Conservation (phyloP, 2,329 filamentous ascomycete genomes). For the Penicillium hordei region DNA sequence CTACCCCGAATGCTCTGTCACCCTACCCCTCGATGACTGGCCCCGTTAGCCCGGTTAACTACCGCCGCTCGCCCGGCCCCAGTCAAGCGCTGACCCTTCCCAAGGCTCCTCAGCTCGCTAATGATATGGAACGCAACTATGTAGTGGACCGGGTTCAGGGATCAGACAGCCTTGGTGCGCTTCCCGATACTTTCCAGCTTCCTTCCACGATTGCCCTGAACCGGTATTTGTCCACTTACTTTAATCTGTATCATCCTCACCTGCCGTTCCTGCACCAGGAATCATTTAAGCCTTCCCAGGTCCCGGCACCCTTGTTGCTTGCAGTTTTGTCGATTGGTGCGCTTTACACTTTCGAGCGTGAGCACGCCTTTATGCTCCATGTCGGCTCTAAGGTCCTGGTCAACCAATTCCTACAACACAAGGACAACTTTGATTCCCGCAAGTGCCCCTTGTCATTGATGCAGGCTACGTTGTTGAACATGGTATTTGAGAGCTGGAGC, state of each 20-base stretch:
- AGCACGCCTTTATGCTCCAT: conserved; percentile 94
- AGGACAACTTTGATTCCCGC: conserved; percentile 96
- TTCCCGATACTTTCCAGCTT: conserved; percentile 86
- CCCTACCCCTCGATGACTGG: conserved; percentile 69
- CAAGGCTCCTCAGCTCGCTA: conserved; percentile 75
- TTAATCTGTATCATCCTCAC: conserved; percentile 95
- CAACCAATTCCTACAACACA: conserved; percentile 95
- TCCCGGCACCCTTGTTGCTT: conserved; percentile 79
- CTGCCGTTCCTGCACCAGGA: conserved; percentile 91
- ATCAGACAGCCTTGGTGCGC: conserved; percentile 75
- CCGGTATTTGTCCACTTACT: conserved; percentile 91
- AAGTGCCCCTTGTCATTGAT: conserved; percentile 98
- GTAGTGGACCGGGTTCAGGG: conserved; percentile 84
- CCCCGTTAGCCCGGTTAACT: conserved; percentile 67
- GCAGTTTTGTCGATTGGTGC: conserved; percentile 94
- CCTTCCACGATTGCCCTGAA: conserved; percentile 80
- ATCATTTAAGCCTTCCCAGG: conserved; percentile 78
- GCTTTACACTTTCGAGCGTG: conserved; percentile 93
- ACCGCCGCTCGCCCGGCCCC: conserved; percentile 67
- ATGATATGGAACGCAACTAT: conserved; percentile 79
- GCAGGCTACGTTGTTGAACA: conserved; percentile 95
- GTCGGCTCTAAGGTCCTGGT: conserved; percentile 97
- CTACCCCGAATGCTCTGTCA: conserved; percentile 71
- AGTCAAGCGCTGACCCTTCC: conserved; percentile 64
- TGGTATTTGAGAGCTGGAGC: conserved; percentile 99